Base-by-base conservation (phyloP, 2,329 filamentous ascomycete species). In the Bipolaris victoriae region DNA sequence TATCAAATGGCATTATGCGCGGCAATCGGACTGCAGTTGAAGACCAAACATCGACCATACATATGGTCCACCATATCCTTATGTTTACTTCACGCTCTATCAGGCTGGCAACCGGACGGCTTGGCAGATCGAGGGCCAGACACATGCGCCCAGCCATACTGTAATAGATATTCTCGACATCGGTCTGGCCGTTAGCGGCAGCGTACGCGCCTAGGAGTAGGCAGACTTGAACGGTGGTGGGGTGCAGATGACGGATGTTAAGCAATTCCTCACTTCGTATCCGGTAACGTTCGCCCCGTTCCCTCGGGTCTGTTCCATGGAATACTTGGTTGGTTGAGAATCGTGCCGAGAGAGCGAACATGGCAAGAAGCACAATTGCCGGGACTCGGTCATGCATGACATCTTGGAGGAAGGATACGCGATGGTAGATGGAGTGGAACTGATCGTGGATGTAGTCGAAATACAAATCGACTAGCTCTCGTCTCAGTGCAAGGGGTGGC, bases 21-120 rank as follows among this genome's bases (percentile, higher is more conserved):
- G 66, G 58, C 13, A 68, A 50, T 40, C 55, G 64, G 31, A 67
- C 64, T 5, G 66, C 66, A 11, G 66, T 59, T 4, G 66, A 68
- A 7, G 66, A 68, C 66, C 66, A 68, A 13, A 68, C 66, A 43
- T 68, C 66, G 3, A 68, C 61, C 66, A 68, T 68, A n/a, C 63
- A 66, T 13, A 68, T 46, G 13, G 64, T 61, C 64, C 64, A 68
- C 66, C 66, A 68, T 31, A 60, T 64, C 58, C 66, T 62, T 40
- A 67, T 67, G 18, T 68, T 68, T 11, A 66, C 53, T 50, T 68
- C 66, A 33, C 64, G 64, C 39, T 68, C 66, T 11, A 68, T 44
- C 11, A 64, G 52, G 47, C 60, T 67, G 9, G 53, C 41, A 31
- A 67, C 64, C 15, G 62, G 64, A 2, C 57, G 60, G 54, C 63